Evolutionary conservation across 2,329 filamentous ascomycete genomes (phyloP), one percentile per base, ranked within the genome.

Genomic region (Monosporascus sp.): DNA sequence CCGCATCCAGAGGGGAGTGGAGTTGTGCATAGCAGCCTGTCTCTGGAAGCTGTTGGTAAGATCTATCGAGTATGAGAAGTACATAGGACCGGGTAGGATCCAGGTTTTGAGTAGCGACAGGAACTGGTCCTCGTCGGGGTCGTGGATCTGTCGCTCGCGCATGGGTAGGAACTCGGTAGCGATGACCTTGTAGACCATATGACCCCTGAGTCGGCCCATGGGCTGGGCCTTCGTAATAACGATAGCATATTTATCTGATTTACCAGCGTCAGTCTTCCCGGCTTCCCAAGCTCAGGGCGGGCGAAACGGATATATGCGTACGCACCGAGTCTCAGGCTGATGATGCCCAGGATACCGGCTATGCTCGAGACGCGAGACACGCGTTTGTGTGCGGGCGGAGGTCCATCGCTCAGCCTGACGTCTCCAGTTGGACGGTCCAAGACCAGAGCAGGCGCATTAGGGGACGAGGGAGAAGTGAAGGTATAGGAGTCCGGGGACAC

Each of bases 41-140:
- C 94, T 86, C 75, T 99, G 94, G 76, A 97, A 96, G 69, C 85
- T 92, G 77, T 96, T 99, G 63, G 94, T 99, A 59, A 99, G 82
- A 72, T 99, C 94, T 70, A 96, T 84, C 8, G 92, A 93, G 77
- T 99, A 99, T 53, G 94, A 97, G 67, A 97, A 99, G 80, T 96
- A 97, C 87, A 97, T 91, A 8, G 93, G 91, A 0, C 89, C 90
- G 14, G 83, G 86, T 69, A 88, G 88, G 63, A 99, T 81, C 58
- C 94, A 85, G 48, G 81, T 84, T 71, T 91, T 91, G 62, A 99
- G 82, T 51, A 97, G 80, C 49, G 79, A 74, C 52, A 97, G 81
- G 71, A 97, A 97, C 62, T 85, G 88, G 72, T 97, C 93, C 78
- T 99, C 94, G 69, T 99, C 94, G 45, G 87, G 84, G 67, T 99